Conservation (phyloP, 176 grass and related monocot species). For the Avena atlantica region DNA sequence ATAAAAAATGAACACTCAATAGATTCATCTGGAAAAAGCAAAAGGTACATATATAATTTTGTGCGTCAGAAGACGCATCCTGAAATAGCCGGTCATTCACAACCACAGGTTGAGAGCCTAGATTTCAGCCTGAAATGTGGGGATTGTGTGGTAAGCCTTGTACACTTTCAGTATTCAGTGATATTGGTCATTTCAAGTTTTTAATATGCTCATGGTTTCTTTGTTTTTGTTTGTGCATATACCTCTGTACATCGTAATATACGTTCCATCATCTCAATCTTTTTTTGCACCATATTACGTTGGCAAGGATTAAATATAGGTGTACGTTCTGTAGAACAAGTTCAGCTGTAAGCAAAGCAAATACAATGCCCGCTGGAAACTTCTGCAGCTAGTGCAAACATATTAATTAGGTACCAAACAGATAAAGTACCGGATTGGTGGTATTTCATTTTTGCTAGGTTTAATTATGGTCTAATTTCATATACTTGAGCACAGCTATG, state of each 20-base stretch:
- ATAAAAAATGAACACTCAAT: constrained; percentile 57
- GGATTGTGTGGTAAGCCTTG: constrained; percentile 81
- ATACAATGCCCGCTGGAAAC: not conserved
- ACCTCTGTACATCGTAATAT: constrained; percentile 13
- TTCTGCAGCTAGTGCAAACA: constrained; percentile 27
- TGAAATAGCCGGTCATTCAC: constrained; percentile 39
- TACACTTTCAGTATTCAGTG: constrained; percentile 32
- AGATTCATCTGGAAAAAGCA: constrained; percentile 71
- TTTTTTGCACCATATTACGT: constrained; percentile 26
- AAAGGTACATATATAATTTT: constrained; percentile 85
- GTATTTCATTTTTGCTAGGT: constrained; percentile 15
- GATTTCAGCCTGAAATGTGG: constrained; percentile 70
- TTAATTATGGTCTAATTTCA: constrained; percentile 17
- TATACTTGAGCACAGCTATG: not conserved
- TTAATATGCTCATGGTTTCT: constrained; percentile 15
- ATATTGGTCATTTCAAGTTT: constrained; percentile 38
- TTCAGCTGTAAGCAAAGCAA: constrained; percentile 31
- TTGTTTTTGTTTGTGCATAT: constrained; percentile 37
- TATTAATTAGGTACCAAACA: constrained; percentile 11
- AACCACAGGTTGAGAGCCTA: constrained; percentile 53
- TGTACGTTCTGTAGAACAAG: constrained; percentile 22
- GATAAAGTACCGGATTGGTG: not conserved
- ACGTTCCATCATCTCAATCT: not conserved
- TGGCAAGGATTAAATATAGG: not conserved
- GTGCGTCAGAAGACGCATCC: constrained; percentile 56